Conservation (phyloP, 2,329 filamentous ascomycete species). For the Fusarium sp. region DNA sequence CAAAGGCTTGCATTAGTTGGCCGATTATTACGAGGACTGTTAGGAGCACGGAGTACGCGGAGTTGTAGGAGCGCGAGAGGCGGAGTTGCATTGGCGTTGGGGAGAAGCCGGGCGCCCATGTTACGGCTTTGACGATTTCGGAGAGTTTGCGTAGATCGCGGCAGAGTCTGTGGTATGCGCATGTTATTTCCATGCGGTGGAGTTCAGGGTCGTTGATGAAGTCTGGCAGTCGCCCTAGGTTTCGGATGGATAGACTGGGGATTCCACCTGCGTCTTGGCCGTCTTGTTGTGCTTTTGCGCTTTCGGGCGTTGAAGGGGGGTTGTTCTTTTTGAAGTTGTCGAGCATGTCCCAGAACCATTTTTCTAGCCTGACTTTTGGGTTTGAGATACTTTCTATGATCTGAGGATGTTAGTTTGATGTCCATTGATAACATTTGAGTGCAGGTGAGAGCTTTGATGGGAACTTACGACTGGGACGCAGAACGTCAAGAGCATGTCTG, state of each 20-base stretch:
- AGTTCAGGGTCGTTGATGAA: constrained; percentile 35
- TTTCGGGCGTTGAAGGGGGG: constrained; percentile 9
- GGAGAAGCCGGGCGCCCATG: constrained; percentile 5
- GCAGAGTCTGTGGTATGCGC: constrained; percentile 26
- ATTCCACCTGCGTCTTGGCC: constrained; percentile 14
- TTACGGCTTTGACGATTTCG: constrained; percentile 28
- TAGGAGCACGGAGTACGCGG: constrained; percentile 26
- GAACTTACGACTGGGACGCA: constrained; percentile 49
- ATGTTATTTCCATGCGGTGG: constrained; percentile 35
- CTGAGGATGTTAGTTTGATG: constrained; percentile 21
- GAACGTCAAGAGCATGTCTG: constrained; percentile 48
- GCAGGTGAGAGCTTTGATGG: too few species aligned
- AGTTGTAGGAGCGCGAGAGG: constrained; percentile 14
- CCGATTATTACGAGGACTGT: constrained; percentile 20
- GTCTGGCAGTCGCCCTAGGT: constrained; percentile 27
- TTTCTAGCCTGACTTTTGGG: constrained; percentile 29
- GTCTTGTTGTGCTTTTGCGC: not conserved
- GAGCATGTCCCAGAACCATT: constrained; percentile 40
- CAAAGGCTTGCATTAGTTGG: constrained; percentile 35
- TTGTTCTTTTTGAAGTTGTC: constrained; percentile 31
- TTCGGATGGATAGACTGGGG: constrained; percentile 28
- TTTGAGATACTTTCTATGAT: constrained; percentile 49
- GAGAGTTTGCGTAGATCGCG: constrained; percentile 29
- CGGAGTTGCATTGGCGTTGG: constrained; percentile 30
- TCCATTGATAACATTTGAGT: too few species aligned